phyloP scores from a whole-genome alignment of 768 basidiomycete species.

The Cystofilobasidium ferigula region DNA sequence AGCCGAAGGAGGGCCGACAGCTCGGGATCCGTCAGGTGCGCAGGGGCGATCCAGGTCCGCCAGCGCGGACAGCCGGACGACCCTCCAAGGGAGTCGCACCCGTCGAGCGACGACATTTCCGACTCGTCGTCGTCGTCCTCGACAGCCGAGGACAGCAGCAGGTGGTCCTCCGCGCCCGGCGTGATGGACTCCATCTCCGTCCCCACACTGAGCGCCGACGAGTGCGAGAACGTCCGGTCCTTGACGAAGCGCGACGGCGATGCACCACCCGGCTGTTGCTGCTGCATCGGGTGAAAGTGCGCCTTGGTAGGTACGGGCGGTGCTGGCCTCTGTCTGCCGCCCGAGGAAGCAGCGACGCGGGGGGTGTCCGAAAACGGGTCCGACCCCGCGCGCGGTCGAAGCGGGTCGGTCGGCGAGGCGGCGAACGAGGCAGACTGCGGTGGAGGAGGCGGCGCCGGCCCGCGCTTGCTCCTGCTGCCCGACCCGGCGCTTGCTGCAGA shows the following conservation, averaged over 20 bases:
- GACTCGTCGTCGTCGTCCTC: background rate
- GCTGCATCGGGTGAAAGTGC: background rate
- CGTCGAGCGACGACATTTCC: background rate
- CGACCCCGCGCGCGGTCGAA: conserved; percentile 12
- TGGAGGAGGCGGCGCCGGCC: conserved; percentile 19
- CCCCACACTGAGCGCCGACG: background rate
- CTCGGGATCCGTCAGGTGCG: background rate
- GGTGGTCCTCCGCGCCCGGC: background rate
- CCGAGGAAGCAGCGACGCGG: background rate
- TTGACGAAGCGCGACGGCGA: background rate
- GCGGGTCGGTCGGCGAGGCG: background rate
- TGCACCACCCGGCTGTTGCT: background rate
- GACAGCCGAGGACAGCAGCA: background rate
- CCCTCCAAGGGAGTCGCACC: background rate
- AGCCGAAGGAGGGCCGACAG: background rate
- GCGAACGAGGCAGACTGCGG: conserved; percentile 2
- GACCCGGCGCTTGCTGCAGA: background rate
- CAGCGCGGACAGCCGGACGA: background rate
- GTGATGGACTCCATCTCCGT: background rate
- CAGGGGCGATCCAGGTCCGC: background rate
- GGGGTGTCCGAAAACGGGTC: conserved; percentile 24
- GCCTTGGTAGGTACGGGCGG: background rate
- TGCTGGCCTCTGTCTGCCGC: background rate
- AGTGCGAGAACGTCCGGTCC: conserved; percentile 2
- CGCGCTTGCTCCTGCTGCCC: conserved; percentile 1